Base-by-base conservation (phyloP, 345 rosid species). In the Brassica cretica region DNA sequence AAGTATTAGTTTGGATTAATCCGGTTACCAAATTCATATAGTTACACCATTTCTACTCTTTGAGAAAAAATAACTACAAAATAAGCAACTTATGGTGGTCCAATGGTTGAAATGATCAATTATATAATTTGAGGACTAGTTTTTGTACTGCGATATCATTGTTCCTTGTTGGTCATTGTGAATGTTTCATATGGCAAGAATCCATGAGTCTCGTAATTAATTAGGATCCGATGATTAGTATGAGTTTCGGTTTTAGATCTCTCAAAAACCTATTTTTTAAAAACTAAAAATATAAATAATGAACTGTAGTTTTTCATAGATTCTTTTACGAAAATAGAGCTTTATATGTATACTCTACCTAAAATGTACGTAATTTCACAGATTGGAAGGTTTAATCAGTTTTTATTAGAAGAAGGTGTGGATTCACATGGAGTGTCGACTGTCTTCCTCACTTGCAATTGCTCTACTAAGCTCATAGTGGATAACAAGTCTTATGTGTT, bases 401-500 rank as follows among this genome's bases (percentile, higher is more conserved):
- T 91, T 32, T 83, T 66, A 64, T 81, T 91, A 49, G 94, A 84
- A 7, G 97, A 90, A 88, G 97, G 97, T 46, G 91, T 91, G 49
- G 98, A 91, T 70, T 53, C 80, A 18, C 82, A 82, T 11, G 98
- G 98, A 27, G 89, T 87, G 4, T 41, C 89, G 1, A 89, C 98
- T 15, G 87, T 87, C 78, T 85, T 94, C 69, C 88, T 94, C 64
- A 88, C 86, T 59, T 86, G 86, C 86, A 94, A 91, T 78, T 86
- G 82, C 29, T 88, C 98, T n/a, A 21, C 87, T 14, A 18, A 80
- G 30, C 80, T 94, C 2, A 7, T 81, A 1, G 80, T 94, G 4
- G 94, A 94, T 46, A 94, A 94, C 86, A 86, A 85, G 29, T 94
- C 98, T 18, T 87, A 87, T 78, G 76, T 91, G 30, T 94, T 90